Percentiles rank a stretch among this genome's conserved stretches.
Evolutionary conservation across 2,329 filamentous ascomycete genomes (phyloP).

Genomic region (Metarhizium album): DNA sequence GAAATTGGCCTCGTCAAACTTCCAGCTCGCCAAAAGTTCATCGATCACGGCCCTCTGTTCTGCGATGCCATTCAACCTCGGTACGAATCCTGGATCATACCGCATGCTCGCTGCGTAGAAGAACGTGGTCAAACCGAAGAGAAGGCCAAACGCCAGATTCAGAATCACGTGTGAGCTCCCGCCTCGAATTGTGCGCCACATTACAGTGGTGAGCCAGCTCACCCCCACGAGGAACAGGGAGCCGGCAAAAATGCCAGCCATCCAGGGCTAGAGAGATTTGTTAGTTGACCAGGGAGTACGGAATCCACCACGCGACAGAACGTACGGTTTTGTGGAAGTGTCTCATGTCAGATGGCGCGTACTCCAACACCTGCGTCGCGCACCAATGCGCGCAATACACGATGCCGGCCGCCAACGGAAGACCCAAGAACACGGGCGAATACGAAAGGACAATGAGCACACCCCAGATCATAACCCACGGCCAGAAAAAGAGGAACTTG

Average conservation of each 20-base stretch:
- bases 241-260: constrained; percentile 85
- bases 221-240: constrained; percentile 72
- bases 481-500: constrained; percentile 84
- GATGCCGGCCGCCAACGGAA: constrained; percentile 59
- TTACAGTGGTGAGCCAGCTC: constrained; percentile 62
- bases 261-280: constrained; percentile 57
- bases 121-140: constrained; percentile 59
- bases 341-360: constrained; percentile 80
- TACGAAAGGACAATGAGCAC: constrained; percentile 63
- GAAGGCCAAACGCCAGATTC: constrained; percentile 63
- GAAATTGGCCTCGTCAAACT: constrained; percentile 90
- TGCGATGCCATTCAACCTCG: constrained; percentile 78
- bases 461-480: constrained; percentile 64
- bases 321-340: constrained; percentile 79
- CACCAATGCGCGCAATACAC: constrained; percentile 66
- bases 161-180: constrained; percentile 49
- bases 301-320: constrained; percentile 7
- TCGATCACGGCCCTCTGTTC: constrained; percentile 86
- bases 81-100: constrained; percentile 84
- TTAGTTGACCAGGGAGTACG: neutral
- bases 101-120: constrained; percentile 84
- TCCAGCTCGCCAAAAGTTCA: constrained; percentile 72
- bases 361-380: constrained; percentile 66
- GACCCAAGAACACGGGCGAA: constrained; percentile 60
- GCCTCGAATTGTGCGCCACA: constrained; percentile 36